These are phyloP conservation scores for Trichoderma citrinoviride DNA, from an alignment of 2,329 filamentous ascomycete genomes.

Conservation along the genomic window DNA sequence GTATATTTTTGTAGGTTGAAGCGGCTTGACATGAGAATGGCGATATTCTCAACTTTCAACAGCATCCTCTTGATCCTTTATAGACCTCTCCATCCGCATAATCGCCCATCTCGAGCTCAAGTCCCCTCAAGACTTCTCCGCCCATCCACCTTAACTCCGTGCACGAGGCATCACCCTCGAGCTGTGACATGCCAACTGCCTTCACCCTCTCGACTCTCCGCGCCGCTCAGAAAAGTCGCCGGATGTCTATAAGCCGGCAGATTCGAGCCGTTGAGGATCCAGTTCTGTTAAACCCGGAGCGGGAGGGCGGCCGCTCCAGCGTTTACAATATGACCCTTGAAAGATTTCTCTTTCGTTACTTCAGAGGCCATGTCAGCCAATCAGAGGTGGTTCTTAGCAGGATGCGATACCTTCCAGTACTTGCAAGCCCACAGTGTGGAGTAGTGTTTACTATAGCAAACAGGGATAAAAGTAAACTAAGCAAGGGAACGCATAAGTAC, in stretches of 20 bases:
- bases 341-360: no score
- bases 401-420: no score
- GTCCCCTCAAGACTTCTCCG: background rate
- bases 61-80: background rate
- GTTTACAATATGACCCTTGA: background rate
- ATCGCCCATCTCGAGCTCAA: background rate
- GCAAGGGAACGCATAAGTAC: no score
- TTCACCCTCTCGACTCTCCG: background rate
- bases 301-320: slow-evolving; percentile 20
- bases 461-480: no score
- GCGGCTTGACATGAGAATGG: background rate
- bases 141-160: slow-evolving; percentile 4
- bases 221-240: background rate
- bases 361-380: no score
- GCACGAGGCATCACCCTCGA: background rate
- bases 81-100: background rate
- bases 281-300: background rate
- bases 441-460: no score
- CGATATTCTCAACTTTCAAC: background rate
- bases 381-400: no score
- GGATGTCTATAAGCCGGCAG: background rate
- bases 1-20: background rate
- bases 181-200: background rate
- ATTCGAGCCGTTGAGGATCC: background rate
- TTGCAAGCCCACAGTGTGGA: no score